Base-by-base conservation (phyloP, 495 filamentous ascomycete genomes). In the Hypoxylon crocopeplum region DNA sequence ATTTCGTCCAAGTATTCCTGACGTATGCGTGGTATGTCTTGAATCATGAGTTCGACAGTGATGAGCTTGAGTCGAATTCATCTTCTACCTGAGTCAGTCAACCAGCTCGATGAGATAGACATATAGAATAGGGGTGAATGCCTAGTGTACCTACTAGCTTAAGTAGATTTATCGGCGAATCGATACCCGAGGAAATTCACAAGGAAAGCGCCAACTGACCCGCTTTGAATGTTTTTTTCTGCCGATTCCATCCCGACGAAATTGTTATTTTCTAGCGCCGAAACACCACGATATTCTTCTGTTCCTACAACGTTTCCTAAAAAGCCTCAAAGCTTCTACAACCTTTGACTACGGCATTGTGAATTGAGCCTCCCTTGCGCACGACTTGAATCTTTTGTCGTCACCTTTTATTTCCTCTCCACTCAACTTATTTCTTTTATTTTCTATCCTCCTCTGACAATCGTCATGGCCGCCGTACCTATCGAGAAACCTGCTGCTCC, bases 401-500 rank as follows among this genome's bases (percentile, higher is more conserved):
- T 59, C 48, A 33, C 59, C 33, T 46, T 37, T 49, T 56, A 42
- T 68, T 54, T 62, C 53, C 49, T 65, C 62, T 62, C 51, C 56
- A 63, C 73, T 68, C 70, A 69, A 68, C 64, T 68, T 71, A 55
- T 39, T 71, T 53, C 34, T 44, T 46, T 27, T 42, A 19, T 55
- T 47, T 55, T 38, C 42, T 44, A 41, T 56, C 27, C 40, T 52
- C 33, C 47, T 46, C 64, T 33, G 62, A 66, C 71, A 67, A 53
- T 70, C 51, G 53, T 20, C 40, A 59, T 56, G 47, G 15, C 65
- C 37, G 12, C 64, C 30, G 17, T 65, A 40, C 54, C 72, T 38
- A 53, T 59, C 52, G 34, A 70, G 59, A 78, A 77, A 69, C 58
- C 72, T 66, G 71, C 72, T 48, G 63, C 70, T 50, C 57, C 62